Evolutionary conservation across 257 asterid species (phyloP), one percentile per base, ranked within the genome.

Genomic region (Primulina huaijiensis): DNA sequence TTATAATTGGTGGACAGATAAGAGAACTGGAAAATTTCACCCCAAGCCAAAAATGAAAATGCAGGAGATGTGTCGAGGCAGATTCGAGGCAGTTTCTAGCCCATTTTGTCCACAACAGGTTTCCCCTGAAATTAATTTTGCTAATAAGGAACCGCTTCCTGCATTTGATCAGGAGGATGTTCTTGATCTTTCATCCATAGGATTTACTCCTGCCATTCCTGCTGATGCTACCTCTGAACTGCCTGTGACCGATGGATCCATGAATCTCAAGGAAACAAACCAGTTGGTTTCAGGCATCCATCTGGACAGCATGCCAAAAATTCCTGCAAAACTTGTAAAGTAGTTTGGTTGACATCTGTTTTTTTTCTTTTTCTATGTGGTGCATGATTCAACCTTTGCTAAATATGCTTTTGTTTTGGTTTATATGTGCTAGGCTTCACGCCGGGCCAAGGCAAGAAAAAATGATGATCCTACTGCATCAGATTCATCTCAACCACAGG

Each of bases 271-370:
- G 56, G 86, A 83, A 73, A 68, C 20, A 57, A 55, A 82, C 33
- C 75, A 71, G 77, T 63, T 73, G 71, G 87, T 80, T 69, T 72
- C 81, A 52, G 72, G 64, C 76, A 40, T 50, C 75, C 73, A 75
- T 70, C 60, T 64, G 69, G 84, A 81, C 68, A 65, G 72, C 60
- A 69, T 62, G 58, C 80, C 79, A 60, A 83, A 88, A 67, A n/a
- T 78, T 71, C 85, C 89, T 58, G 82, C 80, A 65, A 83, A 88
- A 78, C 82, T 79, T 29, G 96, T 83, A 81, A 76, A 75, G 65
- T 34, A 63, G 35, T 64, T 52, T 8, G 10, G 60, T 53, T 43
- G 43, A 30, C 8, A 53, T 46, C 2, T 27, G 30, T 27, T 67
- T 19, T 74, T 60, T n/a, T 25, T 8, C 21, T 55, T 62, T 17